phyloP scores from a whole-genome alignment of 257 asterid genomes.

The Lantana camara region DNA sequence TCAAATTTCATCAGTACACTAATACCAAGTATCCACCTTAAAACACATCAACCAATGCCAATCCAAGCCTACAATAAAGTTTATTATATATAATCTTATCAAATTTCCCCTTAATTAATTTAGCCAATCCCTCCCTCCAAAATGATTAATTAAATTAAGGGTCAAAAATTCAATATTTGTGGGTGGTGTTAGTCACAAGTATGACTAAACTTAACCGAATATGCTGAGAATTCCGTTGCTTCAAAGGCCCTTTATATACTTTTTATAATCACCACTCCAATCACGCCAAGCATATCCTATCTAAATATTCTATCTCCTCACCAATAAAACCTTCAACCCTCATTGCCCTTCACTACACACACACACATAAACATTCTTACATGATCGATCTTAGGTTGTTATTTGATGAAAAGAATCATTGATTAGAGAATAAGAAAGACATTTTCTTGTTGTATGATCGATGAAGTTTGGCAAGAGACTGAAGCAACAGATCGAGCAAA shows the following conservation, averaged over 20 bases:
- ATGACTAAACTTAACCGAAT: slow-evolving; percentile 48
- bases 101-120: neutral
- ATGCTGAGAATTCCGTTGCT: slow-evolving; percentile 65
- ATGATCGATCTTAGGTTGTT: too few relatives aligned
- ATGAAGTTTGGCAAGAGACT: slow-evolving; percentile 98
- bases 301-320: slow-evolving; percentile 59
- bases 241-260: slow-evolving; percentile 30
- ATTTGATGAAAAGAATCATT: too few relatives aligned
- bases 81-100: neutral
- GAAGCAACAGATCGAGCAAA: slow-evolving; percentile 74
- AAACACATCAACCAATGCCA: neutral
- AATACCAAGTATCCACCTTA: neutral
- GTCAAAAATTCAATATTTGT: neutral
- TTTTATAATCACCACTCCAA: slow-evolving; percentile 50
- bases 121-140: neutral
- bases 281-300: slow-evolving; percentile 90
- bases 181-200: slow-evolving; percentile 15
- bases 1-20: neutral
- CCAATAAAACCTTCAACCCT: slow-evolving; percentile 28
- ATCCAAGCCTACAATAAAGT: neutral
- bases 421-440: too few relatives aligned
- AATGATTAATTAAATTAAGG: neutral
- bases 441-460: too few relatives aligned
- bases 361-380: neutral
- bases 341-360: slow-evolving; percentile 7